Percentiles rank a stretch among this genome's conserved stretches.
Evolutionary conservation across 225 moss, liverwort and hornwort species (phyloP).

Genomic region (Marchantia polymorpha): DNA sequence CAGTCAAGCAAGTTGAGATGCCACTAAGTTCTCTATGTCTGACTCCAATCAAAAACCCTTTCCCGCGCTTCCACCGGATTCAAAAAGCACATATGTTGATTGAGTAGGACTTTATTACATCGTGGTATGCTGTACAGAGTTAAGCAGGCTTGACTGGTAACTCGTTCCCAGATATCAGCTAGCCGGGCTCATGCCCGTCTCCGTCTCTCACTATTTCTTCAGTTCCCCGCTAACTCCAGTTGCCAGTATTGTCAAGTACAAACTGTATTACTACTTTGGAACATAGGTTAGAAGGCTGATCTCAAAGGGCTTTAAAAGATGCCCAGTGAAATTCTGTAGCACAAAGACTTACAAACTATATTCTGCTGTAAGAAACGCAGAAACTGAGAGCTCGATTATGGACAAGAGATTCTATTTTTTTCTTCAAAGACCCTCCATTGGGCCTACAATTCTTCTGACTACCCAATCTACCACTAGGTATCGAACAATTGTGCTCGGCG

Average conservation of each 20-base stretch:
- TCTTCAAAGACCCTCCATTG: not conserved
- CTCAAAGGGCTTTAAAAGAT: constrained; percentile 19
- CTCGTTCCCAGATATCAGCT: not conserved
- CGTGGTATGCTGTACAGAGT: constrained; percentile 15
- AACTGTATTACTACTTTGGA: not conserved
- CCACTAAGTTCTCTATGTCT: too few relatives aligned
- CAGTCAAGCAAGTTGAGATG: too few relatives aligned
- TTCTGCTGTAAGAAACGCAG: constrained; percentile 7
- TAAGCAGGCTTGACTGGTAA: constrained; percentile 3
- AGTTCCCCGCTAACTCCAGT: not conserved
- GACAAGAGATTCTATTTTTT: constrained; percentile 4
- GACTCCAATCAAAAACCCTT: not conserved
- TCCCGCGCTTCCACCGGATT: not conserved
- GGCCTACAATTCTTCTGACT: not conserved
- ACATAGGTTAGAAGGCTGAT: not conserved
- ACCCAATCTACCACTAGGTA: constrained; percentile 3
- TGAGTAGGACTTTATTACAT: constrained; percentile 19
- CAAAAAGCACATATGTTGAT: not conserved
- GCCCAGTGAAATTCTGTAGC: not conserved
- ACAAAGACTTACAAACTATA: constrained; percentile 12
- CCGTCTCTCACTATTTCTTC: not conserved
- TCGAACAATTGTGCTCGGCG: constrained; percentile 5
- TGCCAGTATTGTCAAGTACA: not conserved
- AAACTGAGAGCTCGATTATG: not conserved
- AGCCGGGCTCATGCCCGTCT: not conserved